Percentiles rank a stretch among this genome's conserved stretches.
Conservation (phyloP, 2,329 filamentous ascomycete species). For the Fusarium equiseti region DNA sequence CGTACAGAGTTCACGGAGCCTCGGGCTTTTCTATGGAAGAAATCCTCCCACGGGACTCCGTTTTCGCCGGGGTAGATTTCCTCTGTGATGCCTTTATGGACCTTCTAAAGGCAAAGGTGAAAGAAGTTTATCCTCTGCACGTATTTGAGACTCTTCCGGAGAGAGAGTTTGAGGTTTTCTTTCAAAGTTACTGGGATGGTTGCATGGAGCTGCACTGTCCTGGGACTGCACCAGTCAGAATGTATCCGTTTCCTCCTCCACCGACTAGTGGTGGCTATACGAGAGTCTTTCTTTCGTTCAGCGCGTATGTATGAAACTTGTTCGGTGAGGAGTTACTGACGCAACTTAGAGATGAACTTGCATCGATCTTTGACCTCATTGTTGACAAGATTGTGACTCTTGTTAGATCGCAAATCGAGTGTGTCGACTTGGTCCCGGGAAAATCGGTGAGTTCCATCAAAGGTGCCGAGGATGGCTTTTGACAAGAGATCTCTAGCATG, state of each 20-base stretch:
- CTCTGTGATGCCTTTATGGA: background rate
- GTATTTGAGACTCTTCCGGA: background rate
- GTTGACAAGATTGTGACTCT: background rate
- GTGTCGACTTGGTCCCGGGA: background rate
- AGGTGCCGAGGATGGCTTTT: background rate
- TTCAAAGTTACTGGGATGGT: background rate
- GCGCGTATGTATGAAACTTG: background rate
- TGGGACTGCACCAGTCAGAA: background rate
- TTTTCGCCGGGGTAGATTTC: background rate
- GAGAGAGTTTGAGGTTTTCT: background rate
- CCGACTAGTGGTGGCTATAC: no score
- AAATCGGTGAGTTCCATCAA: background rate
- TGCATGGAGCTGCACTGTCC: background rate
- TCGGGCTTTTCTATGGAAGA: background rate
- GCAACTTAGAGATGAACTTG: background rate
- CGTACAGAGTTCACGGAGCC: background rate
- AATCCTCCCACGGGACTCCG: no score
- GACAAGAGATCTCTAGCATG: background rate
- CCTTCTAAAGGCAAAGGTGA: background rate
- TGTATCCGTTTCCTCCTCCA: background rate
- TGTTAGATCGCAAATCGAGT: background rate
- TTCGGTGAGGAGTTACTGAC: background rate
- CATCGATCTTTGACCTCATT: background rate
- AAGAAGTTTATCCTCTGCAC: background rate
- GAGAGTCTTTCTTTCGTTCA: no score